These are phyloP conservation scores for Phytophthora melonis DNA, from an alignment of 352 stramenopile species.

Conservation along the genomic window DNA sequence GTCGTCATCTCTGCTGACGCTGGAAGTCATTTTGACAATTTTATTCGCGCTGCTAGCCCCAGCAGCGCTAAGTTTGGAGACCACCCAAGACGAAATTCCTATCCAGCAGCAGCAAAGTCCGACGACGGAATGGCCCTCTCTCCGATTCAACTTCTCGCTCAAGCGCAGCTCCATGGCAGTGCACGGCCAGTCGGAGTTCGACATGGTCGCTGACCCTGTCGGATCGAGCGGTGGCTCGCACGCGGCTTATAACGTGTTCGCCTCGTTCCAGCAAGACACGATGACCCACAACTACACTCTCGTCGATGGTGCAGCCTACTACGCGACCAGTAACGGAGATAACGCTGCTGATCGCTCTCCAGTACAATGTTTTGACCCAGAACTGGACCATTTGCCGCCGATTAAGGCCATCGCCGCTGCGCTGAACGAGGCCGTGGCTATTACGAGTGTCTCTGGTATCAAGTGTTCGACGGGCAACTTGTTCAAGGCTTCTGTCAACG, in stretches of 20 bases:
- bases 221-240: background rate
- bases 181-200: slow-evolving; percentile 34
- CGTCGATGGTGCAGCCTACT: background rate
- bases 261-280: slow-evolving; percentile 10
- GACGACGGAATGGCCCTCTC: slow-evolving; percentile 23
- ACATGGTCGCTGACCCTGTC: slow-evolving; percentile 27
- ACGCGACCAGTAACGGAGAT: background rate
- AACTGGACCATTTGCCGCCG: slow-evolving; percentile 4
- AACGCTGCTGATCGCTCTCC: background rate
- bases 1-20: background rate
- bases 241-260: slow-evolving; percentile 28
- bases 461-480: background rate
- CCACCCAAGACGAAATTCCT: background rate
- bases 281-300: slow-evolving; percentile 22
- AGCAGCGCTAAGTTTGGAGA: background rate
- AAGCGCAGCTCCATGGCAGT: slow-evolving; percentile 45
- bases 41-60: background rate
- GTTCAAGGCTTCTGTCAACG: slow-evolving; percentile 14
- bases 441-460: background rate
- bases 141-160: slow-evolving; percentile 40
- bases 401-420: slow-evolving; percentile 15
- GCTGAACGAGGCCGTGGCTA: background rate
- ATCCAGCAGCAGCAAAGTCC: too few species aligned
- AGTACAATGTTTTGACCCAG: slow-evolving; percentile 2
- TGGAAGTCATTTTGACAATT: background rate